These are phyloP conservation scores for Geotrichum ghanense DNA, from an alignment of 805 yeast genomes.

Conservation along the genomic window DNA sequence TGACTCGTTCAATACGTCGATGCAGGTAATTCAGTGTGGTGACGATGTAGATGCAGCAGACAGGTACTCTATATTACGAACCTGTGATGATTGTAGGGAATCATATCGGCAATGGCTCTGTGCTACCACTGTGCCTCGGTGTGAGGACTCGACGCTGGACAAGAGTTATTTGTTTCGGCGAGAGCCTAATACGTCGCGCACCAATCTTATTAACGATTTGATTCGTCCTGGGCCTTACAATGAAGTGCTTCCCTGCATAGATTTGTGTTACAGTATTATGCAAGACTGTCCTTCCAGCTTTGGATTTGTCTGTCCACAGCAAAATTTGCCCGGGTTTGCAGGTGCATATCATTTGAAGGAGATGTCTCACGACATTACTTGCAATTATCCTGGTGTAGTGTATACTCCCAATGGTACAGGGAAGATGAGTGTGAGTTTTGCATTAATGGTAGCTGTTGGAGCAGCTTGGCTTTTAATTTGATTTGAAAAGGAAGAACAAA, in stretches of 20 bases:
- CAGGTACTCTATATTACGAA: conserved; percentile 58
- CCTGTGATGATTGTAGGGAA: conserved; percentile 60
- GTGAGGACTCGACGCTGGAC: conserved; percentile 37
- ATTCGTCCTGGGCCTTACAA: conserved; percentile 52
- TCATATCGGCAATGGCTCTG: conserved; percentile 85
- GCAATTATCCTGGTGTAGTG: conserved; percentile 28
- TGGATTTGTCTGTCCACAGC: conserved; percentile 64
- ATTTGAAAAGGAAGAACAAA: not conserved
- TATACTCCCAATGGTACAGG: conserved; percentile 9
- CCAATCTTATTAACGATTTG: conserved; percentile 40
- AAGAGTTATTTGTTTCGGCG: conserved; percentile 33
- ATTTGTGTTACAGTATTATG: conserved; percentile 67
- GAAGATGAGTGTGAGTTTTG: not conserved
- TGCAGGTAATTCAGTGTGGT: conserved; percentile 64
- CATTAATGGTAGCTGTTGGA: not conserved
- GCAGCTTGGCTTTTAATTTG: not conserved
- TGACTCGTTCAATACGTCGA: conserved; percentile 58
- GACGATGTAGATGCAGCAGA: conserved; percentile 48
- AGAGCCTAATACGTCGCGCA: conserved; percentile 44
- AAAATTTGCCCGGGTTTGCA: conserved; percentile 8
- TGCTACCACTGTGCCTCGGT: conserved; percentile 77
- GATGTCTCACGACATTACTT: conserved; percentile 24
- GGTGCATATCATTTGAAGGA: conserved; percentile 20
- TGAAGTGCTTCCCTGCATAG: conserved; percentile 80
- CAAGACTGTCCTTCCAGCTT: conserved; percentile 75